Base-by-base conservation (phyloP, 345 rosid genomes). In the Ceriops zippeliana region DNA sequence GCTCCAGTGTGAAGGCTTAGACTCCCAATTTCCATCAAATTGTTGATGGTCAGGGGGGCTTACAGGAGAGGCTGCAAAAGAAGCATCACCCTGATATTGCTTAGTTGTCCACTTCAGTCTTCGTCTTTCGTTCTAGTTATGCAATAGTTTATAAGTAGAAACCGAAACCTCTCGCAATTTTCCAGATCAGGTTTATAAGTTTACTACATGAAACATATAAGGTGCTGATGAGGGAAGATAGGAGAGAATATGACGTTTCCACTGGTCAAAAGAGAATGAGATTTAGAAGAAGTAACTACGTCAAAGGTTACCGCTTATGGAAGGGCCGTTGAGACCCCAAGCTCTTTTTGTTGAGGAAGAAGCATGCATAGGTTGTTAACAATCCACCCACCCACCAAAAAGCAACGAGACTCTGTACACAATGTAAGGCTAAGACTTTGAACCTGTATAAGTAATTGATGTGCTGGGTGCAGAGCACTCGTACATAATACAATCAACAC, bases 401-500 rank as follows among this genome's bases (percentile, higher is more conserved):
- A 34, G 35, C 6, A 34, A 34, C 6, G 35, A 34, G 35, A 34
- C 35, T 34, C 35, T 6, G 35, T 34, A 34, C 6, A 34, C 35
- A 5, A 32, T 34, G 35, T 34, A 22, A 9, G 27, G 22, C 2
- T 28, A 11, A 58, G 7, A 34, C 22, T 26, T 31, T 1, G 31
- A 28, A 64, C 49, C 47, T 28, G 34, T n/a, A 32, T 1, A 47
- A 34, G 6, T 28, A 38, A 42, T 52, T n/a, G 30, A 17, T 37
- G 47, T 26, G 66, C 85, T 83, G 89, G 91, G 53, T 85, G 89
- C 81, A 76, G 82, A 75, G 89, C 82, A 71, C 85, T 89, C 52
- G 82, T 81, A 37, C 81, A 82, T 31, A 81, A 83, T 58, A 88
- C 88, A 19, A 63, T 85, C 57, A 82, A 84, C 69, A 87, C 88